phyloP scores from a whole-genome alignment of 768 basidiomycete species.

The Hygrophorus russula region DNA sequence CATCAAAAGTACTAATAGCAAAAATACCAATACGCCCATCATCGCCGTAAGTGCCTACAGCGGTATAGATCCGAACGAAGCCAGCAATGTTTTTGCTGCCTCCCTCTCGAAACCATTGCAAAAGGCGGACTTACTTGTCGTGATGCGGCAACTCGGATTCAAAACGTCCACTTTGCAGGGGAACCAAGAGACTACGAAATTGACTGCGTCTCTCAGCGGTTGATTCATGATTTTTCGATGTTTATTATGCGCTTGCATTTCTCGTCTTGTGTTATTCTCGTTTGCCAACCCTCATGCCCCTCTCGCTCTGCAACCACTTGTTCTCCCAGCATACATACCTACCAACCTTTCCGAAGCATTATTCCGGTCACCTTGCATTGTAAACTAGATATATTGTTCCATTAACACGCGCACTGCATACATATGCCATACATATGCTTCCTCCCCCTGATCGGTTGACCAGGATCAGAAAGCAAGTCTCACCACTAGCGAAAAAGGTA shows the following conservation, averaged over 20 bases:
- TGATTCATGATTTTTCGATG: constrained; percentile 20
- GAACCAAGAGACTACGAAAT: constrained; percentile 37
- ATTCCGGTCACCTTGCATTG: constrained; percentile 26
- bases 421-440: too few species aligned
- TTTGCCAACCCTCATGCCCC: constrained; percentile 8
- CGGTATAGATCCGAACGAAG: constrained; percentile 51
- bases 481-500: too few species aligned
- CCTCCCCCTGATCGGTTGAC: too few species aligned
- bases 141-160: constrained; percentile 84
- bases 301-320: constrained; percentile 9
- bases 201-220: constrained; percentile 31
- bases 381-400: constrained; percentile 31
- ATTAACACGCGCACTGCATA: constrained; percentile 2
- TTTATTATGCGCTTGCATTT: constrained; percentile 17
- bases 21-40: constrained; percentile 87
- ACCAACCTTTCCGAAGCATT: constrained; percentile 9
- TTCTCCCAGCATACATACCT: constrained; percentile 18
- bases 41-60: constrained; percentile 87
- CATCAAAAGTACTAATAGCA: constrained; percentile 94
- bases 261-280: constrained; percentile 12
- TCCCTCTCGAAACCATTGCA: constrained; percentile 84
- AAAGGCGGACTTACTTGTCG: constrained; percentile 70
- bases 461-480: too few species aligned
- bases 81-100: constrained; percentile 63
- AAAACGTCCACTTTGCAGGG: constrained; percentile 69